These are phyloP conservation scores for Litsea cubeba DNA, from an alignment of 164 flowering plant genomes.

Conservation along the genomic window DNA sequence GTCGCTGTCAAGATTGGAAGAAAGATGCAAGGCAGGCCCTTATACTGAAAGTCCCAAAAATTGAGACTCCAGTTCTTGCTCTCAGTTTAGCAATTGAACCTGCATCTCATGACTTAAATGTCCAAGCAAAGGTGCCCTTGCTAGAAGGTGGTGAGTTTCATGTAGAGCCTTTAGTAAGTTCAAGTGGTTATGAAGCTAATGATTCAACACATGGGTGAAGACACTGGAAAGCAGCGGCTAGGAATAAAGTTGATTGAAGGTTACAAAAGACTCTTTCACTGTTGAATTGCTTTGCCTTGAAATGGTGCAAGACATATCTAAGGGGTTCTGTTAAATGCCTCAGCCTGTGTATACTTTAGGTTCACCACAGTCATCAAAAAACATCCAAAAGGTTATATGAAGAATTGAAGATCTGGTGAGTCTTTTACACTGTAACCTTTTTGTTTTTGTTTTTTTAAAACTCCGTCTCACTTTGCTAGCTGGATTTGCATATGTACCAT, in stretches of 20 bases:
- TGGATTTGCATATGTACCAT: neutral
- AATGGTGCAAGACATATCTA: neutral
- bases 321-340: too few relatives aligned
- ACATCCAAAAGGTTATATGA: neutral
- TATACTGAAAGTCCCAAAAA: slow-evolving; percentile 14
- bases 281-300: neutral
- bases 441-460: too few relatives aligned
- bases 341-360: too few relatives aligned
- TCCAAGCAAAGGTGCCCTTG: slow-evolving; percentile 14
- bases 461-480: neutral
- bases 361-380: neutral
- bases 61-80: slow-evolving; percentile 6
- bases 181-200: slow-evolving; percentile 15
- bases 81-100: slow-evolving; percentile 16
- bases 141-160: slow-evolving; percentile 12
- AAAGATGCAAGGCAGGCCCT: slow-evolving; percentile 67
- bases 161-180: slow-evolving; percentile 6
- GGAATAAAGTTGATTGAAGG: slow-evolving; percentile 19
- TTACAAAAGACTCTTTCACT: neutral
- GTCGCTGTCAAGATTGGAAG: slow-evolving; percentile 65
- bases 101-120: slow-evolving; percentile 11
- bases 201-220: slow-evolving; percentile 28
- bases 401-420: neutral
- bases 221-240: slow-evolving; percentile 78
- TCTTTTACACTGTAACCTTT: neutral